phyloP scores from a whole-genome alignment of 768 basidiomycete species.

The Dacryopinax spathularia region DNA sequence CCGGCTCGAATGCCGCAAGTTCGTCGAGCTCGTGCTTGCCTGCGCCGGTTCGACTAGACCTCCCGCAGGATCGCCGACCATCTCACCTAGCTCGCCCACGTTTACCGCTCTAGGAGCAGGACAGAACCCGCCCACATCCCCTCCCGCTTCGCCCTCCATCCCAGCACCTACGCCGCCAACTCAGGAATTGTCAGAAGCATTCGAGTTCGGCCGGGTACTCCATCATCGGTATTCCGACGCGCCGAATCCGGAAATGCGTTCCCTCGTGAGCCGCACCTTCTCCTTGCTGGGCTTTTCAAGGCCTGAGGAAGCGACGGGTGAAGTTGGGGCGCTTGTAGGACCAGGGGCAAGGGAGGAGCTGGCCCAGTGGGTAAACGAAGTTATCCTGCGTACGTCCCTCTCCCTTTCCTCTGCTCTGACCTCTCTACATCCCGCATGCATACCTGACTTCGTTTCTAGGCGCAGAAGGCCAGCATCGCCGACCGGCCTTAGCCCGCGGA shows the following conservation, averaged over 20 bases:
- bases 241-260: background rate
- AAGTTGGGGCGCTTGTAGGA: background rate
- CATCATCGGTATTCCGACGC: background rate
- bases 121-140: background rate
- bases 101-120: background rate
- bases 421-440: background rate
- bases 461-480: background rate
- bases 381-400: background rate
- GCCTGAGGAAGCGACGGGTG: background rate
- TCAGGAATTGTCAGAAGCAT: background rate
- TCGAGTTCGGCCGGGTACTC: background rate
- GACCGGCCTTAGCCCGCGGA: background rate
- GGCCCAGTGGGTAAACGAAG: background rate
- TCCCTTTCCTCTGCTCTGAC: background rate
- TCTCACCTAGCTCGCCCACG: background rate
- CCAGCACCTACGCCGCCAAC: background rate
- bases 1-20: constrained; percentile 70
- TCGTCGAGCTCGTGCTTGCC: constrained; percentile 62
- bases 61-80: background rate
- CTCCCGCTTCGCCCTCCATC: background rate
- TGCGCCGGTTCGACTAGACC: background rate
- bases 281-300: background rate
- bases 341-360: background rate
- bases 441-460: background rate
- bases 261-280: background rate